Evolutionary conservation across 495 filamentous ascomycete species (phyloP), one percentile per base, ranked within the genome.

Genomic region (Hypoxylon perforatum): DNA sequence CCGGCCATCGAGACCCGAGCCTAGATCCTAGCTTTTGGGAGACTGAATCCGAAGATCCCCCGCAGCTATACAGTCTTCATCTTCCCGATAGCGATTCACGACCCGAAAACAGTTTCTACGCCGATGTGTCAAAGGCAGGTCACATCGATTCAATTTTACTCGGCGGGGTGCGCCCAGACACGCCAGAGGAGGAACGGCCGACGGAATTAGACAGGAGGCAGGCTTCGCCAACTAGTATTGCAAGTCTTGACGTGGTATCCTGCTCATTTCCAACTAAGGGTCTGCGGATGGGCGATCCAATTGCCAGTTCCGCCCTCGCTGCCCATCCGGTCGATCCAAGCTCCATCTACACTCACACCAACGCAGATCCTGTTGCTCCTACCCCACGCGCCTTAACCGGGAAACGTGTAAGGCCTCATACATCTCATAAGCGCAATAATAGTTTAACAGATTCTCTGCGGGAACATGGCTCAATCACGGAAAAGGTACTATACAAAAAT

Each of bases 361-460:
- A 72, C 57, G 50, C 75, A 9, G 81, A 78, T 41, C 79, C 77
- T 39, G 74, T 86, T 48, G 84, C 83, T 28, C 77, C 76, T 17
- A 86, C 83, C 9, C 84, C 84, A 5, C 80, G 80, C 45, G 78
- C 84, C 15, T 73, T 85, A 3, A 78, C 77, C n/a, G 82, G 81
- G 52, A 85, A 86, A 57, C 79, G 82, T 18, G 78, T 82, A 38
- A 82, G 84, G 14, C 78, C 80, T 8, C 74, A 78, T 18, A 73
- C 72, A 7, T 71, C 77, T 3, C 83, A 86, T 68, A 82, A 80
- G 67, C 77, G 84, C 14, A 85, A 83, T 61, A 80, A 76, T 39
- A 86, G 84, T 67, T 75, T 97, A 61, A 92, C 91, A 1, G 95
- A 99, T 73, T 96, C 95, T 3, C 81, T 94, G 57, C 84, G 93